Evolutionary conservation across 2,329 filamentous ascomycete species (phyloP).

Genomic region (Hypoxylon sp.): DNA sequence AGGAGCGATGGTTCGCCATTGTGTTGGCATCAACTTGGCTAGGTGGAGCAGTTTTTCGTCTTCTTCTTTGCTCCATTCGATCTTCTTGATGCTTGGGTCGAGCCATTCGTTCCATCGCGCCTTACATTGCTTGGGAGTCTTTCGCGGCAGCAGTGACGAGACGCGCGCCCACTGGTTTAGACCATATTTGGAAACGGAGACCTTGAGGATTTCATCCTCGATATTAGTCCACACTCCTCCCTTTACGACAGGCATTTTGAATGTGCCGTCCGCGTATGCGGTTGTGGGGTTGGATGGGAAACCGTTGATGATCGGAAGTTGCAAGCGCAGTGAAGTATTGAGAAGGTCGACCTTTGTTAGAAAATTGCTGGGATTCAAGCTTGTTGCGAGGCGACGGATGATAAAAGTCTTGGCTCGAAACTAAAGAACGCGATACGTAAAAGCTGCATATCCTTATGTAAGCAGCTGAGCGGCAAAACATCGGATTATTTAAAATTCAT

Average conservation of each 20-base stretch:
- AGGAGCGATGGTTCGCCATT: constrained; percentile 98
- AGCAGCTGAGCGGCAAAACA: not conserved
- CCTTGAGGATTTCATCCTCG: constrained; percentile 97
- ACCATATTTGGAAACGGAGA: constrained; percentile 93
- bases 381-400: constrained; percentile 30
- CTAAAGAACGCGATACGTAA: constrained; percentile 18
- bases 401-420: constrained; percentile 34
- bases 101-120: constrained; percentile 99
- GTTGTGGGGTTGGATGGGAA: constrained; percentile 6
- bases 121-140: constrained; percentile 99
- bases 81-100: constrained; percentile 97
- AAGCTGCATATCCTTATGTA: not conserved
- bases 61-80: constrained; percentile 98
- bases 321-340: constrained; percentile 4
- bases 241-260: constrained; percentile 78
- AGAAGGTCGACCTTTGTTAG: constrained; percentile 11
- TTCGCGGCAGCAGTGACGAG: constrained; percentile 94
- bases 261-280: constrained; percentile 38
- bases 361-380: constrained; percentile 10
- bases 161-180: constrained; percentile 99
- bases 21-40: constrained; percentile 98
- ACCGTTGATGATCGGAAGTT: constrained; percentile 10
- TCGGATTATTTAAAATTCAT: not conserved
- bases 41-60: constrained; percentile 97
- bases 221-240: constrained; percentile 83